Evolutionary conservation across 169 alveolate species (phyloP), one percentile per base, ranked within the genome.

Genomic region (Plasmodium malariae): DNA sequence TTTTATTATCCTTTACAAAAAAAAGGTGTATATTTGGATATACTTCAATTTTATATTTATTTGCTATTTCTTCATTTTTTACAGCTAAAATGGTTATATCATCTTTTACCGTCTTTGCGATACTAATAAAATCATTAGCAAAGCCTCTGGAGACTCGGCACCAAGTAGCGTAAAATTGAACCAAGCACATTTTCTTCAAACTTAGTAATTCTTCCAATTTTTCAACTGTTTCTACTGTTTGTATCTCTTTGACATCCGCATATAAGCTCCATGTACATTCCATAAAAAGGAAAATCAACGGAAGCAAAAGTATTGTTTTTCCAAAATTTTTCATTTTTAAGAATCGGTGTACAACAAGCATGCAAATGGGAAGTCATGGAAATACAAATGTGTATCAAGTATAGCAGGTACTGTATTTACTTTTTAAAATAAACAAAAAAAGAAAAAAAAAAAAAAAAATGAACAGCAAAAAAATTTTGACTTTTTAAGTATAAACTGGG

Each of bases 11-110:
- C 45, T 85, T 74, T 36, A 87, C 89, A 30, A 94, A 87, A 88
- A 95, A 96, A 88, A 97, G 93, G 92, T 96, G 95, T 45, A 98
- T 85, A 45, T 98, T 93, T 40, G 99, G 99, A 95, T 90, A 98
- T 48, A 97, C 96, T 87, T 89, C 83, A 62, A 98, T 94, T 6
- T 91, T 86, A 70, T 93, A 95, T 28, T 91, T 88, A 54, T 73
- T 87, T 85, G 89, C 54, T 74, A 94, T 76, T 57, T 86, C 63
- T 67, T 92, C 95, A 70, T 95, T 94, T 86, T 93, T 93, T 49
- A 94, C 91, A 40, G 97, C 97, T 57, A 91, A 71, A 65, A 94
- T 72, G 12, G 90, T 92, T 34, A 95, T 92, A 54, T 94, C 95
- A 45, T 94, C 96, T 88, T 88, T 92, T 21, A 92, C 51, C 45